phyloP scores from a whole-genome alignment of 179 eudicot genomes.

The Beta lomatogona region DNA sequence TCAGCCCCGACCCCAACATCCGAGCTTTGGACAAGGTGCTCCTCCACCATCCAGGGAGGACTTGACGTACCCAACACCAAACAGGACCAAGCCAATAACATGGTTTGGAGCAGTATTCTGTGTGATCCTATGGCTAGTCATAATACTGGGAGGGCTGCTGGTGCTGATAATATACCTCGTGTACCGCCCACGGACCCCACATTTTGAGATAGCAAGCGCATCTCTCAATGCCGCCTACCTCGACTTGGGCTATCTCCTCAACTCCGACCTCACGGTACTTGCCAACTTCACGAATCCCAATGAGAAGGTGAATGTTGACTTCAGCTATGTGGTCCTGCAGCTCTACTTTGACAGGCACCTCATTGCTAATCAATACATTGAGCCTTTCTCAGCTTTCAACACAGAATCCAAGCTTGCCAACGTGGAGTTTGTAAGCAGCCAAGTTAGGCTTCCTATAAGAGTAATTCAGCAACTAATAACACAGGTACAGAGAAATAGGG shows the following conservation, averaged over 20 bases:
- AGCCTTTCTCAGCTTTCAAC: conserved; percentile 54
- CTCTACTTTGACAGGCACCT: conserved; percentile 51
- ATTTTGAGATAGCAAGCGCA: conserved; percentile 57
- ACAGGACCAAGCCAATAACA: conserved; percentile 52
- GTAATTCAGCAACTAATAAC: conserved; percentile 40
- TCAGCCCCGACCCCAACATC: conserved; percentile 26
- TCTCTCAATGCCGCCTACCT: conserved; percentile 75
- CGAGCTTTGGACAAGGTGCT: conserved; percentile 14
- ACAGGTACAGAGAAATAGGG: conserved; percentile 53
- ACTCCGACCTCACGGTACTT: conserved; percentile 68
- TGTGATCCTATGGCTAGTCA: conserved; percentile 65
- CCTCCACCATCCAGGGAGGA: conserved; percentile 18
- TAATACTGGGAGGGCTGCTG: conserved; percentile 66
- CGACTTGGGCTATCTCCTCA: conserved; percentile 77
- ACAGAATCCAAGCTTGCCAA: conserved; percentile 41
- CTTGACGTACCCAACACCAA: conserved; percentile 45
- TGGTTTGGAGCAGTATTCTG: conserved; percentile 70
- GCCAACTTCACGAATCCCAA: conserved; percentile 84
- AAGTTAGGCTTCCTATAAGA: conserved; percentile 54
- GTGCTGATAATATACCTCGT: conserved; percentile 70
- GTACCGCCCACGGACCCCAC: conserved; percentile 64
- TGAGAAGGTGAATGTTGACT: conserved; percentile 64
- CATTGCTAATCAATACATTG: conserved; percentile 59
- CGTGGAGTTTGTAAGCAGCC: conserved; percentile 72
- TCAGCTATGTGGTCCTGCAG: conserved; percentile 56